Percentiles rank a stretch among this genome's conserved stretches.
Evolutionary conservation across 2,329 filamentous ascomycete genomes (phyloP).

Genomic region (Colletotrichum sp.): DNA sequence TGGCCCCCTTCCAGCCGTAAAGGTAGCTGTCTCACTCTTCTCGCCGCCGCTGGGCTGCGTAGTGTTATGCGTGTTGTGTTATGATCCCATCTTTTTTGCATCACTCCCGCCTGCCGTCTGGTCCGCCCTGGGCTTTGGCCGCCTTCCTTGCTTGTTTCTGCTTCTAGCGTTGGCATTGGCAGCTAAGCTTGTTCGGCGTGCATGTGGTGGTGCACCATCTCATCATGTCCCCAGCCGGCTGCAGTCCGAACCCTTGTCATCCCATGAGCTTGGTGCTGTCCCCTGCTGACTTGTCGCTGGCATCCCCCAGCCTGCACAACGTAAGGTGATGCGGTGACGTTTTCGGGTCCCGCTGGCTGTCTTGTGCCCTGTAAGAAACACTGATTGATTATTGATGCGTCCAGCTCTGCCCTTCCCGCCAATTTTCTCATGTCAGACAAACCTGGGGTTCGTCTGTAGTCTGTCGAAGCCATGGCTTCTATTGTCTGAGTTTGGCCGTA

Average conservation of each 20-base stretch:
- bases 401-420: not conserved
- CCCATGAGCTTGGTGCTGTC: constrained; percentile 15
- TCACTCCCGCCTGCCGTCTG: not conserved
- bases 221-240: not conserved
- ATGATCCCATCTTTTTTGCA: not conserved
- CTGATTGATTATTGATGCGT: not conserved
- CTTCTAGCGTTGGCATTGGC: constrained; percentile 13
- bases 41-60: not conserved
- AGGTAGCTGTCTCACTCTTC: not conserved
- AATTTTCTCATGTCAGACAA: not conserved
- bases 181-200: constrained; percentile 10
- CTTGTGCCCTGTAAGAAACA: not conserved
- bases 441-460: constrained; percentile 1
- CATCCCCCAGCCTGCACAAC: constrained; percentile 1
- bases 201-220: not conserved
- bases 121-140: not conserved
- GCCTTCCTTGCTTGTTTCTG: constrained; percentile 16
- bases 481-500: not conserved
- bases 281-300: constrained; percentile 5
- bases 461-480: not conserved
- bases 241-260: constrained; percentile 11
- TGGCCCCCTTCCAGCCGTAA: not conserved
- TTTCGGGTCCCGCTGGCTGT: not conserved
- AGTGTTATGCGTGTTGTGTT: not conserved
- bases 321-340: constrained; percentile 4